Evolutionary conservation across 1,284 basidiomycete genomes (phyloP).

Genomic region (Leccinum holopus): DNA sequence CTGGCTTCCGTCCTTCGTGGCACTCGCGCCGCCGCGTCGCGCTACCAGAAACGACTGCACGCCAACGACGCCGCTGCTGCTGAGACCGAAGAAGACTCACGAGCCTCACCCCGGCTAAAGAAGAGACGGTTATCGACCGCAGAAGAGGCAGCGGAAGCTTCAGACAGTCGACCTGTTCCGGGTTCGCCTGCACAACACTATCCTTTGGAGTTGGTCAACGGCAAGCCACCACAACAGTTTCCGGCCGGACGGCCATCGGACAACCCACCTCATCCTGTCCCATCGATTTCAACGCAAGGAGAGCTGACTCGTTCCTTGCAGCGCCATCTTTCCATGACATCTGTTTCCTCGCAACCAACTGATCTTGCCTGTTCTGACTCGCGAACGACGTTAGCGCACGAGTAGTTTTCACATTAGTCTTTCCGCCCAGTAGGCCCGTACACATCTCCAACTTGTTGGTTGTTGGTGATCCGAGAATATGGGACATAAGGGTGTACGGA

Average conservation of each 20-base stretch:
- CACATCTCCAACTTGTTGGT: background rate
- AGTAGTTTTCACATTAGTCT: slow-evolving; percentile 9
- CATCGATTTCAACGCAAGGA: slow-evolving; percentile 15
- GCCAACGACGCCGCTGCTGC: slow-evolving; percentile 10
- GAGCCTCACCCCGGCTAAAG: slow-evolving; percentile 27
- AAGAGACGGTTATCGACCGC: slow-evolving; percentile 25
- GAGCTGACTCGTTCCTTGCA: slow-evolving; percentile 26
- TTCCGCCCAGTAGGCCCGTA: background rate
- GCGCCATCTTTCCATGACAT: slow-evolving; percentile 31
- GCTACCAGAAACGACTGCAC: slow-evolving; percentile 27
- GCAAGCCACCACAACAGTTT: slow-evolving; percentile 34
- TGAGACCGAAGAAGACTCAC: slow-evolving; percentile 9
- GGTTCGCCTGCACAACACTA: slow-evolving; percentile 1
- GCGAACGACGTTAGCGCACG: slow-evolving; percentile 25
- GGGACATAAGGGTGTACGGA: slow-evolving; percentile 6
- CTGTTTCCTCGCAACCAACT: slow-evolving; percentile 12
- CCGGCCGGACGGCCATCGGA: slow-evolving; percentile 24
- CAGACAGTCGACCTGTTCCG: slow-evolving; percentile 7
- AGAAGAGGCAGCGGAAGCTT: slow-evolving; percentile 2
- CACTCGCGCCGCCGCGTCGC: slow-evolving; percentile 3
- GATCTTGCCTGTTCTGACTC: slow-evolving; percentile 23
- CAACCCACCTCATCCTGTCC: background rate
- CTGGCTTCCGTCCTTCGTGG: slow-evolving; percentile 20
- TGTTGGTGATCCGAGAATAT: background rate
- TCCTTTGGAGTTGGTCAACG: slow-evolving; percentile 27